Evolutionary conservation across 129 eudicot genomes (phyloP).

Genomic region (carrot (Daucus carota)): DNA sequence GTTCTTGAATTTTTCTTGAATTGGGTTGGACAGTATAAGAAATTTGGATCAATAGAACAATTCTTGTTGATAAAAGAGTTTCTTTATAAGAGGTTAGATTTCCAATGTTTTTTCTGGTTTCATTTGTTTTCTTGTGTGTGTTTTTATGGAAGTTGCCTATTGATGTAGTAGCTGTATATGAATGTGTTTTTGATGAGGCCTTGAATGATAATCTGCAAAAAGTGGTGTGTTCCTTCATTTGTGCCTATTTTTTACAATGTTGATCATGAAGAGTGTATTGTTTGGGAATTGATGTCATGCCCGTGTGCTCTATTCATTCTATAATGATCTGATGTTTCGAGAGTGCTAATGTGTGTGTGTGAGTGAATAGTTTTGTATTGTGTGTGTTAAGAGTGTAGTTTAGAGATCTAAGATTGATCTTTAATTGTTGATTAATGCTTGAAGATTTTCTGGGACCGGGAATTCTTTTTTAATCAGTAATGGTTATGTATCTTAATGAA

Average conservation of each 20-base stretch:
- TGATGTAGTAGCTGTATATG: background rate
- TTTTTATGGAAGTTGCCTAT: background rate
- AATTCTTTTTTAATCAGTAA: background rate
- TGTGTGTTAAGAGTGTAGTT: background rate
- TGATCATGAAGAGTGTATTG: background rate
- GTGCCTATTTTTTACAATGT: background rate
- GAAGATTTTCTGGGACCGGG: background rate
- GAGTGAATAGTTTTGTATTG: background rate
- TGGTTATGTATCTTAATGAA: background rate
- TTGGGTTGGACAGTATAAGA: constrained; percentile 2
- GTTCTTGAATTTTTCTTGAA: background rate
- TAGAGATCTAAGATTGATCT: background rate
- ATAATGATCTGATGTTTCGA: background rate
- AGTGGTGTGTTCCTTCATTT: background rate
- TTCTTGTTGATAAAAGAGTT: background rate
- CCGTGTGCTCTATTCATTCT: background rate
- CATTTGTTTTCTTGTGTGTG: background rate
- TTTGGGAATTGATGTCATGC: background rate
- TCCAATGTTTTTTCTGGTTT: background rate
- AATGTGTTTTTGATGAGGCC: constrained; percentile 1
- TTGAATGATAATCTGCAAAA: background rate
- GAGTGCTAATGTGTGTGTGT: background rate
- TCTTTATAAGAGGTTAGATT: background rate
- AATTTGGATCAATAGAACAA: background rate
- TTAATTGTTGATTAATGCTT: background rate